Percentiles rank a stretch among this genome's conserved stretches.
Evolutionary conservation across 1,284 basidiomycete species (phyloP).

Genomic region (Malassezia pachydermatis): DNA sequence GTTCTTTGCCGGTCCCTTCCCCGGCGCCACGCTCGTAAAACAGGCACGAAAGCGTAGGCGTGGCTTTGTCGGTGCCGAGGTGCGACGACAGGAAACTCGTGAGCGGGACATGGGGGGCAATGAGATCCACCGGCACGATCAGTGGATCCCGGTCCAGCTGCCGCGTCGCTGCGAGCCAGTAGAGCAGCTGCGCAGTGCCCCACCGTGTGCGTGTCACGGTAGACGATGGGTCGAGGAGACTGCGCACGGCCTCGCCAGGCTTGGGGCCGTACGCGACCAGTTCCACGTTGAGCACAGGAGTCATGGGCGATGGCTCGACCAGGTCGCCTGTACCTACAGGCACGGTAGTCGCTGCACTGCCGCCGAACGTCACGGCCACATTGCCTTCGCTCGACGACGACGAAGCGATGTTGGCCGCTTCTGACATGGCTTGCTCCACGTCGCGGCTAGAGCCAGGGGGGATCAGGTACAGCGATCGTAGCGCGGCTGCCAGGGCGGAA

Average conservation of each 20-base stretch:
- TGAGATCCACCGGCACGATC: conserved; percentile 41
- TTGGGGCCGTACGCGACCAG: conserved; percentile 39
- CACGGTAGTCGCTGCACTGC: conserved; percentile 2
- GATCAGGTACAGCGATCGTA: conserved; percentile 34
- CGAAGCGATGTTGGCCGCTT: conserved; percentile 18
- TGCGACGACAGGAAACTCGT: conserved; percentile 30
- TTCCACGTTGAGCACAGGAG: conserved; percentile 30
- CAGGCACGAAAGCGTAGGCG: conserved; percentile 30
- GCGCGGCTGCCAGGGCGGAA: conserved; percentile 27
- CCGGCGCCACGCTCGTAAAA: conserved; percentile 41
- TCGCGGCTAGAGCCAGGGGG: conserved; percentile 23
- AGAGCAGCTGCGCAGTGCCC: conserved; percentile 42
- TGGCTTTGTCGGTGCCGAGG: conserved; percentile 21
- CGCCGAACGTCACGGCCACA: conserved; percentile 27
- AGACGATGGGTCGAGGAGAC: conserved; percentile 6
- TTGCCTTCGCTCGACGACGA: conserved; percentile 24
- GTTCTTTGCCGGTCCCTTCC: conserved; percentile 40
- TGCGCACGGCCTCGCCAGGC: conserved; percentile 15
- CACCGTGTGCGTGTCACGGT: conserved; percentile 12
- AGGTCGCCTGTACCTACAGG: conserved; percentile 1
- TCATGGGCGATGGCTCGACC: not conserved
- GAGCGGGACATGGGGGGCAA: conserved; percentile 36
- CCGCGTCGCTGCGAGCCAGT: conserved; percentile 43
- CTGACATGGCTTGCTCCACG: conserved; percentile 4
- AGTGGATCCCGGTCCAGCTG: conserved; percentile 41